Conservation (phyloP, 345 rosid genomes). For the Salix caprea region DNA sequence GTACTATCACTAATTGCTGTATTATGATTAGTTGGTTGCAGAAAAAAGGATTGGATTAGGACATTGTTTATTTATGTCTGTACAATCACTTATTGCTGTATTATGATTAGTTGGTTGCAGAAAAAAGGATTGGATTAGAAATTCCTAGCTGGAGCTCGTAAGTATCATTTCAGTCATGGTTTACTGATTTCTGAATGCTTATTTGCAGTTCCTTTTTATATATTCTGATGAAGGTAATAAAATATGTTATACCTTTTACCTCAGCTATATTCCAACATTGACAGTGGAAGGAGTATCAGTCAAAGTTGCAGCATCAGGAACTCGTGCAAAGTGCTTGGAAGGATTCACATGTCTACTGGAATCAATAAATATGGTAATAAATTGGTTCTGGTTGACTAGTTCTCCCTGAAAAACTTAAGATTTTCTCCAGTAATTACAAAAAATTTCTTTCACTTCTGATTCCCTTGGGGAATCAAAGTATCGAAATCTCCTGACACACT, state of each 20-base stretch:
- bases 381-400: not conserved
- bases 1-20: conserved; percentile 6
- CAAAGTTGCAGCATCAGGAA: conserved; percentile 51
- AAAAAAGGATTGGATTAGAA: too few relatives aligned
- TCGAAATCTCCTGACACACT: too few relatives aligned
- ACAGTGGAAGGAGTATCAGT: conserved; percentile 55
- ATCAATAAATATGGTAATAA: conserved; percentile 45
- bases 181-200: not conserved
- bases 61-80: too few relatives aligned
- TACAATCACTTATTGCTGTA: too few relatives aligned
- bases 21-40: conserved; percentile 55
- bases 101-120: too few relatives aligned
- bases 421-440: not conserved
- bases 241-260: not conserved
- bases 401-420: not conserved
- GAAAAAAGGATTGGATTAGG: conserved; percentile 55
- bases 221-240: not conserved
- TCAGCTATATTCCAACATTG: conserved; percentile 57
- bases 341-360: conserved; percentile 70
- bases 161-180: conserved; percentile 36
- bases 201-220: not conserved
- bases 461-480: too few relatives aligned
- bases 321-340: conserved; percentile 64
- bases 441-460: not conserved
- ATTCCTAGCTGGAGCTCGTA: conserved; percentile 66